These are phyloP conservation scores for Fusarium praegraminearum DNA, from an alignment of 2,329 filamentous ascomycete genomes.

Conservation along the genomic window DNA sequence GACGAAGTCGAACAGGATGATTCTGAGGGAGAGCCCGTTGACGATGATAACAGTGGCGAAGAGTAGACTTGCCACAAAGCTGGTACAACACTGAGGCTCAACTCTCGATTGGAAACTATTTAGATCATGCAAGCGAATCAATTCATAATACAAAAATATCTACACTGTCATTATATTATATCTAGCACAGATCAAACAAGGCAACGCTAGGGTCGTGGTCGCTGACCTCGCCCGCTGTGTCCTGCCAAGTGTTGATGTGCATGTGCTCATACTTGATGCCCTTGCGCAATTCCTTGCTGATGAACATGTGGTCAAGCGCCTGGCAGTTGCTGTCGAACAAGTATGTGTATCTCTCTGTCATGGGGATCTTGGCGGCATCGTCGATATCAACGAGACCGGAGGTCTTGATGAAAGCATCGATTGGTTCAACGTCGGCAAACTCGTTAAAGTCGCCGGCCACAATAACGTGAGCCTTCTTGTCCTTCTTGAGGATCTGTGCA, in stretches of 20 bases:
- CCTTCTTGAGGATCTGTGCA: conserved; percentile 65
- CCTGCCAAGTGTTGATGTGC: conserved; percentile 77
- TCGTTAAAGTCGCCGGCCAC: conserved; percentile 79
- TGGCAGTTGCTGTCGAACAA: conserved; percentile 77
- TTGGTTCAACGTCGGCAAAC: conserved; percentile 71
- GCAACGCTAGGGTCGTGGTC: conserved; percentile 79
- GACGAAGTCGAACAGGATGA: conserved; percentile 49
- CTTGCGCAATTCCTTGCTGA: conserved; percentile 65
- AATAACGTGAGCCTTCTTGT: conserved; percentile 69
- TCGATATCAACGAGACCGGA: conserved; percentile 73
- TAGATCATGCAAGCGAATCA: conserved; percentile 4
- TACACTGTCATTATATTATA: not conserved
- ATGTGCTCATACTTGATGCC: conserved; percentile 71
- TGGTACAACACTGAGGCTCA: not conserved
- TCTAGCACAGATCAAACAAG: conserved; percentile 68
- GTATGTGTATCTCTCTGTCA: conserved; percentile 76
- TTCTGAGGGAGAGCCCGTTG: conserved; percentile 14
- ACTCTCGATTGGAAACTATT: not conserved
- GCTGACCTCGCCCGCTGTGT: conserved; percentile 66
- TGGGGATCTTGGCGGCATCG: conserved; percentile 64
- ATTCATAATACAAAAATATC: conserved; percentile 17
- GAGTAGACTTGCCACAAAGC: conserved; percentile 10
- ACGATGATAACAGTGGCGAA: conserved; percentile 18
- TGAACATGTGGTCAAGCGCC: conserved; percentile 77
- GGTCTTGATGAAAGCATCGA: conserved; percentile 64